Evolutionary conservation across 257 asterid species (phyloP).

Genomic region (Solanum bukasovii): DNA sequence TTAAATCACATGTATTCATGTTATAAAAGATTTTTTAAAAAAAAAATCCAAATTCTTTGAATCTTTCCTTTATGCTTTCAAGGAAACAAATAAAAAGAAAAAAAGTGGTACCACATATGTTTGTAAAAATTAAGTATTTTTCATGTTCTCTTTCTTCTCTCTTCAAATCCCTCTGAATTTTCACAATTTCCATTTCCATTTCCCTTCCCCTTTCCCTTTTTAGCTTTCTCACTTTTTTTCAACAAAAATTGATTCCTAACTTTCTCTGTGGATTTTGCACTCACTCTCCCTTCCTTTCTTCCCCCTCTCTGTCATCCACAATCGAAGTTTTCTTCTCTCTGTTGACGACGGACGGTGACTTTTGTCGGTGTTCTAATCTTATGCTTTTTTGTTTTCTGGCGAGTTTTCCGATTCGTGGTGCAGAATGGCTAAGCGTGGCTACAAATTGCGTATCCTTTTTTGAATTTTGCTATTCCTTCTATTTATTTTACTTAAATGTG

Average conservation of each 20-base stretch:
- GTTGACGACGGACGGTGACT: slow-evolving; percentile 1
- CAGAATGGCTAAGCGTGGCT: slow-evolving; percentile 80
- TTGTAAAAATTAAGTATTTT: not conserved
- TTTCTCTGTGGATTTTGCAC: slow-evolving; percentile 1
- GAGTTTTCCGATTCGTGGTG: not conserved
- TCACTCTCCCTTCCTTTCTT: slow-evolving; percentile 2
- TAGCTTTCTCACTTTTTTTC: not conserved
- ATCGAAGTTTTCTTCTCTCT: slow-evolving; percentile 10
- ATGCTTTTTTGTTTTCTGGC: not conserved
- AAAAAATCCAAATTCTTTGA: not conserved
- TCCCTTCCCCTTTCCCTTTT: not conserved
- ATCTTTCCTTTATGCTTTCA: not conserved
- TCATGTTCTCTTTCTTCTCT: not conserved
- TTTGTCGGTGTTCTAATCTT: not conserved
- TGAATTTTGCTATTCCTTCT: not conserved
- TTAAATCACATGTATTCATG: not conserved
- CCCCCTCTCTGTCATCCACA: slow-evolving; percentile 5
- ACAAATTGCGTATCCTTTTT: slow-evolving; percentile 91
- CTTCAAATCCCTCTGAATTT: not conserved
- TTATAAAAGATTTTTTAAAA: not conserved
- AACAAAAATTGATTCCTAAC: slow-evolving; percentile 14
- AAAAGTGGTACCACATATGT: not conserved
- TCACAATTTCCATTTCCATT: not conserved
- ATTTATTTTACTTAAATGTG: not conserved
- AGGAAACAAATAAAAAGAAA: not conserved